Base-by-base conservation (phyloP, 257 asterid genomes). In the Parsonsia alboflavescens region DNA sequence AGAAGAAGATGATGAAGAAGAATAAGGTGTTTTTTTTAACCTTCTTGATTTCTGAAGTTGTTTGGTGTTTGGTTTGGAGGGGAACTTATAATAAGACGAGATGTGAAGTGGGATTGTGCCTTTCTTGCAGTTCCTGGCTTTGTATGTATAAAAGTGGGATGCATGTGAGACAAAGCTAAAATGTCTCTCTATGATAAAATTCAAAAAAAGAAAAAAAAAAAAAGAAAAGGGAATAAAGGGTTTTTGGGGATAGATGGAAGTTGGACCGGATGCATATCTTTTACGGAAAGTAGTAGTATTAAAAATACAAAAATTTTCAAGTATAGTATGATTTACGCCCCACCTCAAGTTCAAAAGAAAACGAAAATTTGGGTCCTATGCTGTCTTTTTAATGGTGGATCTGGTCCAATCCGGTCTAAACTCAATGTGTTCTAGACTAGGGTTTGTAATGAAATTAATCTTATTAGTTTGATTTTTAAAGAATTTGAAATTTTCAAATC, bases 111-210 rank as follows among this genome's bases (percentile, higher is more conserved):
- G 80, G 73, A 79, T 88, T 91, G 92, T 93, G 82, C 98, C 91
- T 93, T 93, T 83, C 97, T 93, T 93, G 96, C 84, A 74, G 81
- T 72, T 68, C 88, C 79, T 89, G 89, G 93, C 89, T 91, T 91
- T 76, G 96, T 80, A 84, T 61, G 85, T 73, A 70, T 21, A 8
- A 89, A 93, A 89, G 96, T 89, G 91, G 87, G 80, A 74, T 80
- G 89, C 94, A 90, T 89, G 96, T 93, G 98, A 93, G 87, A 82
- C 93, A 90, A 93, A 89, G 98, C 82, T 84, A 88, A 80, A 78
- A 84, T 90, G 97, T 91, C 97, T 87, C 90, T 54, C 26, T 53
- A 10, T 52, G n/a, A 52, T 6, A 17, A 6, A 53, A 6, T 15
- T 13, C 2, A 17, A 53, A 53, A 16, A n/a, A 53, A 17, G 19